Evolutionary conservation across 2,329 filamentous ascomycete genomes (phyloP).

Genomic region (Diaporthe batatas): DNA sequence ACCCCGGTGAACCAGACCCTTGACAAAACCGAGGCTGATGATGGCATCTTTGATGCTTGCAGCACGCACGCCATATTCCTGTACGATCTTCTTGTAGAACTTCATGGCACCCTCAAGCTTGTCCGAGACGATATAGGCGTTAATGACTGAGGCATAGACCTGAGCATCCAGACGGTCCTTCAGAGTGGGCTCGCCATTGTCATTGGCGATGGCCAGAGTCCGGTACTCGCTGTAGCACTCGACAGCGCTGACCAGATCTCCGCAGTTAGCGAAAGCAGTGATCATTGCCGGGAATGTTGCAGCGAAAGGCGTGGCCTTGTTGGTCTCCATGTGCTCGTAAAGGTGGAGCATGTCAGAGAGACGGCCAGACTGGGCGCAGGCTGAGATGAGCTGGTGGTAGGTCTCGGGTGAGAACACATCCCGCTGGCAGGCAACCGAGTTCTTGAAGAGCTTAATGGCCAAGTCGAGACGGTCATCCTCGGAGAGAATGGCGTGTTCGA

Average conservation of each 20-base stretch:
- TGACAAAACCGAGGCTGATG: slow-evolving; percentile 80
- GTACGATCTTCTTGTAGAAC: slow-evolving; percentile 85
- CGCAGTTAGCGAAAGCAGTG: slow-evolving; percentile 85
- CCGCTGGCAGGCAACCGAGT: slow-evolving; percentile 73
- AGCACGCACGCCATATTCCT: slow-evolving; percentile 69
- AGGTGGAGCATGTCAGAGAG: slow-evolving; percentile 91
- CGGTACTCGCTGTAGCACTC: slow-evolving; percentile 98
- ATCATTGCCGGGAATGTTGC: slow-evolving; percentile 95
- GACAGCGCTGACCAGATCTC: slow-evolving; percentile 88
- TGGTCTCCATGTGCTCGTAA: slow-evolving; percentile 91
- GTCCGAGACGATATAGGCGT: slow-evolving; percentile 86
- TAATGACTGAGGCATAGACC: slow-evolving; percentile 92
- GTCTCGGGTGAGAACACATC: slow-evolving; percentile 83
- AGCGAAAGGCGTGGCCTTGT: slow-evolving; percentile 79
- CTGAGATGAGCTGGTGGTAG: slow-evolving; percentile 87
- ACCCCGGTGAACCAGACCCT: slow-evolving; percentile 79
- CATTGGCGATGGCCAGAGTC: slow-evolving; percentile 85
- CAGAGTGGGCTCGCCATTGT: slow-evolving; percentile 77
- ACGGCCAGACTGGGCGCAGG: slow-evolving; percentile 85
- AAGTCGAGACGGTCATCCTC: slow-evolving; percentile 91
- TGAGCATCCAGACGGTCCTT: slow-evolving; percentile 82
- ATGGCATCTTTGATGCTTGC: slow-evolving; percentile 78
- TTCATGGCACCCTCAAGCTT: slow-evolving; percentile 85
- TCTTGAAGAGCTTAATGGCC: slow-evolving; percentile 87
- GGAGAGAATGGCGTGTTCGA: slow-evolving; percentile 86